Conservation (phyloP, 1,284 basidiomycete genomes). For the Pisolithus thermaeus region DNA sequence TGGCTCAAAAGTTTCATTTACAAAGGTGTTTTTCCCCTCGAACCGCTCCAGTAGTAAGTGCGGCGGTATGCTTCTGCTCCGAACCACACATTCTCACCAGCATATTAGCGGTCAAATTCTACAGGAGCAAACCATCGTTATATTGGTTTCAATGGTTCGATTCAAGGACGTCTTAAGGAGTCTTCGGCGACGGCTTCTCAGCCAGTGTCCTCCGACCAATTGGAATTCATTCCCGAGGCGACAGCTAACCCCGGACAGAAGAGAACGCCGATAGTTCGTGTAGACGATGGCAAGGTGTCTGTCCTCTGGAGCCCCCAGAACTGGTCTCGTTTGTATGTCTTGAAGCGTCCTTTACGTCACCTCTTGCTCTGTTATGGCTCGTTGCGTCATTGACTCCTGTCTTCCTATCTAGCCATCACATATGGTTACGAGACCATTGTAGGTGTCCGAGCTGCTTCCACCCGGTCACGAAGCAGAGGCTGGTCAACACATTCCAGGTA, state of each 20-base stretch:
- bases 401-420: constrained; percentile 48
- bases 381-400: not conserved
- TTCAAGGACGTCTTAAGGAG: not conserved
- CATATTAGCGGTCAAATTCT: not conserved
- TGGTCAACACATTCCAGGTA: constrained; percentile 82
- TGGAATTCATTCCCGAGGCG: constrained; percentile 19
- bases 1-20: not conserved
- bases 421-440: constrained; percentile 84
- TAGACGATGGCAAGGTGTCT: constrained; percentile 54
- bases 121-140: not conserved
- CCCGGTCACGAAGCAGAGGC: constrained; percentile 82
- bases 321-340: constrained; percentile 66
- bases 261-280: constrained; percentile 51
- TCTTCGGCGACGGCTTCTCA: not conserved
- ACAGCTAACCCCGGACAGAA: constrained; percentile 7
- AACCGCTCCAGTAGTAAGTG: not conserved
- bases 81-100: not conserved
- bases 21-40: not conserved
- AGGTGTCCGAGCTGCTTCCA: constrained; percentile 88
- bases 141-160: not conserved
- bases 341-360: not conserved
- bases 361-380: not conserved
- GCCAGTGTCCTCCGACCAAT: constrained; percentile 22
- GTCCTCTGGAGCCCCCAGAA: constrained; percentile 62
- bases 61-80: not conserved